Conservation (phyloP, 2,329 filamentous ascomycete genomes). For the Chalaropsis ovoidea region DNA sequence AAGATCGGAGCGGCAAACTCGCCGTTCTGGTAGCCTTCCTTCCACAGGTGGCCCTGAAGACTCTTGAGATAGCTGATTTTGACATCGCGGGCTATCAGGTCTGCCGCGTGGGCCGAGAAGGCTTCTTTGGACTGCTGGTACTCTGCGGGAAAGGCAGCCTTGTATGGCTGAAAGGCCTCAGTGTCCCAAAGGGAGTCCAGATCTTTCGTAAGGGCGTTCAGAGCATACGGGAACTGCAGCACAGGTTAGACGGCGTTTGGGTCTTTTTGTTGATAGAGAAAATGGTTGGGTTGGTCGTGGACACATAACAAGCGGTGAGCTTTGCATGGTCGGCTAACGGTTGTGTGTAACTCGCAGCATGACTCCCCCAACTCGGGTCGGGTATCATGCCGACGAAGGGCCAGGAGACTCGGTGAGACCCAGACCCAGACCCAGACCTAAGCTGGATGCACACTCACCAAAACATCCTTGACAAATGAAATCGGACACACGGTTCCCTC, state of each 20-base stretch:
- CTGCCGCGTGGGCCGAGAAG: slow-evolving; percentile 56
- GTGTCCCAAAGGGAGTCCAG: slow-evolving; percentile 58
- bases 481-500: slow-evolving; percentile 77
- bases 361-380: not conserved
- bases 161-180: slow-evolving; percentile 55
- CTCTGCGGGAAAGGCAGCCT: slow-evolving; percentile 58
- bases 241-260: not conserved
- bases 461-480: slow-evolving; percentile 71
- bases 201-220: slow-evolving; percentile 53
- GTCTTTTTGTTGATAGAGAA: not conserved
- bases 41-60: slow-evolving; percentile 71
- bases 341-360: not conserved
- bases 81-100: slow-evolving; percentile 61
- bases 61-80: slow-evolving; percentile 70
- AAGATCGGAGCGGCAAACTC: slow-evolving; percentile 64
- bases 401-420: not conserved
- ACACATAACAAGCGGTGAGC: not conserved
- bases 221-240: slow-evolving; percentile 65
- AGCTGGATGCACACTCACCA: slow-evolving; percentile 48
- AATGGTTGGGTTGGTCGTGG: slow-evolving; percentile 3
- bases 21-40: slow-evolving; percentile 59
- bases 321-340: not conserved
- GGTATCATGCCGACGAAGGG: not conserved
- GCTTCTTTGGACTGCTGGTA: slow-evolving; percentile 48
- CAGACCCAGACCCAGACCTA: not conserved